phyloP scores from a whole-genome alignment of 495 filamentous ascomycete species.

The Neurospora sublineolata region DNA sequence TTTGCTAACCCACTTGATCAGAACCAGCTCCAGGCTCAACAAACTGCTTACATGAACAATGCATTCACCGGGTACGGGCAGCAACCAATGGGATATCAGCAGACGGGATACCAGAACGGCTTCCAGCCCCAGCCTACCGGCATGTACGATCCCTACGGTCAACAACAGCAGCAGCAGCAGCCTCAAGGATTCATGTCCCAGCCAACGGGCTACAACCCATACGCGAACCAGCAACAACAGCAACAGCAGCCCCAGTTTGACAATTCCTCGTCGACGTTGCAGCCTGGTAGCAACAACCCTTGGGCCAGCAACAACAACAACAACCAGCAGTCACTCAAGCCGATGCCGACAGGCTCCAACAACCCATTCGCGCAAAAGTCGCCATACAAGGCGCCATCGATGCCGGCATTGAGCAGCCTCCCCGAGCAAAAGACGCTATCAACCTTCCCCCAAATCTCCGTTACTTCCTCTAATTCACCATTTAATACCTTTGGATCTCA shows the following conservation, averaged over 20 bases:
- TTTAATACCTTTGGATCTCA: slow-evolving; percentile 7
- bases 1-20: slow-evolving; percentile 83
- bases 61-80: slow-evolving; percentile 49
- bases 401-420: slow-evolving; percentile 55
- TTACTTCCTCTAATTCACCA: slow-evolving; percentile 5
- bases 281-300: slow-evolving; percentile 80
- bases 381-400: slow-evolving; percentile 41
- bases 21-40: slow-evolving; percentile 55
- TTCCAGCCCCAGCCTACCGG: slow-evolving; percentile 27
- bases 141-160: slow-evolving; percentile 39
- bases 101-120: slow-evolving; percentile 52
- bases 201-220: slow-evolving; percentile 71
- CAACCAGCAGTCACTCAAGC: slow-evolving; percentile 38
- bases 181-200: slow-evolving; percentile 56
- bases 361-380: slow-evolving; percentile 72
- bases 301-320: slow-evolving; percentile 48
- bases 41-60: slow-evolving; percentile 76
- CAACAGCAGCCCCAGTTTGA: slow-evolving; percentile 36
- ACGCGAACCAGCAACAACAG: slow-evolving; percentile 44
- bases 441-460: slow-evolving; percentile 20
- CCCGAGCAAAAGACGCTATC: slow-evolving; percentile 58
- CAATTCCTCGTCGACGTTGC: slow-evolving; percentile 42
- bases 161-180: slow-evolving; percentile 38
- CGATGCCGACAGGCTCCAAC: slow-evolving; percentile 79
- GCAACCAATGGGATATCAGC: slow-evolving; percentile 35